These are phyloP conservation scores for Pseudopyricularia cyperi DNA, from an alignment of 2,329 filamentous ascomycete genomes.

Conservation along the genomic window DNA sequence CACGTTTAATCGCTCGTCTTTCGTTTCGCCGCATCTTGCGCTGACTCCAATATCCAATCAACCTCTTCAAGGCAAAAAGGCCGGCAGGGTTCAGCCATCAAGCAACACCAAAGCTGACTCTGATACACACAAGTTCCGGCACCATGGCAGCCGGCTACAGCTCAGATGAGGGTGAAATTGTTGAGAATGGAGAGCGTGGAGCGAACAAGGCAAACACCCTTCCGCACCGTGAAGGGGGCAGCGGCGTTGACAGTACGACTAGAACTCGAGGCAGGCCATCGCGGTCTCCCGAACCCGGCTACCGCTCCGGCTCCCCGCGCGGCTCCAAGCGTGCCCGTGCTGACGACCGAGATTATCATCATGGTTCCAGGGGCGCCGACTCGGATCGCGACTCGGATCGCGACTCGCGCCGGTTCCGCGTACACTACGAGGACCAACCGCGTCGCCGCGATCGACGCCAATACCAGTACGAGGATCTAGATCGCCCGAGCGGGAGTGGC, in stretches of 20 bases:
- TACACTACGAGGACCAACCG: constrained; percentile 46
- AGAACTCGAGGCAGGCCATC: constrained; percentile 57
- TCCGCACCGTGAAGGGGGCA: constrained; percentile 52
- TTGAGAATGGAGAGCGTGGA: constrained; percentile 52
- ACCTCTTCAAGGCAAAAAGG: not conserved
- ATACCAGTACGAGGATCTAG: constrained; percentile 44
- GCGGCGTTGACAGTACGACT: constrained; percentile 83
- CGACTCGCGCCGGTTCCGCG: constrained; percentile 47
- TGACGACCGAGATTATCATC: constrained; percentile 42
- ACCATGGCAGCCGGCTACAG: constrained; percentile 32
- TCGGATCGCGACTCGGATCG: constrained; percentile 23
- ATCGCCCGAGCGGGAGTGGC: constrained; percentile 23
- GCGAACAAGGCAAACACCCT: constrained; percentile 75
- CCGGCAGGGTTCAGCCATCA: not conserved
- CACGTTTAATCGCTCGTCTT: constrained; percentile 8
- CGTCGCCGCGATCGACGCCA: constrained; percentile 30
- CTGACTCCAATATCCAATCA: constrained; percentile 7
- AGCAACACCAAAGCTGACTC: constrained; percentile 3
- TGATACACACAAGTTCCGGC: not conserved
- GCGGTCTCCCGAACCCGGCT: constrained; percentile 39
- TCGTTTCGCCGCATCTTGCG: constrained; percentile 5
- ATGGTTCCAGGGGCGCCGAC: constrained; percentile 8
- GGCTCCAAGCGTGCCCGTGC: constrained; percentile 51
- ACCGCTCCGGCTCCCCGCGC: constrained; percentile 46
- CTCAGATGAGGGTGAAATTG: constrained; percentile 79